These are phyloP conservation scores for Wickerhamomyces bovis DNA, from an alignment of 805 yeast species.

Conservation along the genomic window DNA sequence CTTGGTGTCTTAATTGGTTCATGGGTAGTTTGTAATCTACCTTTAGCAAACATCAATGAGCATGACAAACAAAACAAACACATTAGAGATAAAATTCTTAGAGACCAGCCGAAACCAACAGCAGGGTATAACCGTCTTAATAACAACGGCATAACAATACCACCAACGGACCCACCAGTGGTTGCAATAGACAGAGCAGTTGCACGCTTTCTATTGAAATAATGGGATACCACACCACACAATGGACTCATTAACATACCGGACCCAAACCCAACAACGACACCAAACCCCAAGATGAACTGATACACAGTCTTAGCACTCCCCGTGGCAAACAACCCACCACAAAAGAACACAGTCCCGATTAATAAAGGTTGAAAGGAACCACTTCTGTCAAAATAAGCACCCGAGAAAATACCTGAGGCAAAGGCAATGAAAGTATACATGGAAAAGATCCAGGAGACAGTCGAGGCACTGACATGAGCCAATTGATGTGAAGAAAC, in stretches of 20 bases:
- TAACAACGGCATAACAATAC: conserved; percentile 48
- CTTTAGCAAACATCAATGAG: conserved; percentile 35
- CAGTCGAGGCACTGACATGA: conserved; percentile 39
- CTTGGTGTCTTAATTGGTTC: neutral
- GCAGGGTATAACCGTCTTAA: conserved; percentile 41
- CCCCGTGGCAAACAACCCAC: conserved; percentile 56
- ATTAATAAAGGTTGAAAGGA: conserved; percentile 36
- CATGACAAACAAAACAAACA: conserved; percentile 33
- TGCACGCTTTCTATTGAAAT: conserved; percentile 58
- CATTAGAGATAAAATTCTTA: conserved; percentile 45
- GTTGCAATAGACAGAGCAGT: conserved; percentile 46
- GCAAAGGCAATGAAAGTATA: conserved; percentile 46
- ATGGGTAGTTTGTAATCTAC: conserved; percentile 28
- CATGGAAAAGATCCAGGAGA: conserved; percentile 66
- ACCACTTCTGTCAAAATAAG: conserved; percentile 60
- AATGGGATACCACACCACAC: conserved; percentile 57
- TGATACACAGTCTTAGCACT: conserved; percentile 49
- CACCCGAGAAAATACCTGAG: conserved; percentile 51
- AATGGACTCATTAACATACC: conserved; percentile 58
- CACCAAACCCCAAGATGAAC: conserved; percentile 53
- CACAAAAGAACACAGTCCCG: conserved; percentile 41
- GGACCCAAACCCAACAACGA: conserved; percentile 52
- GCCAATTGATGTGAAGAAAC: conserved; percentile 49
- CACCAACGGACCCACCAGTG: conserved; percentile 53
- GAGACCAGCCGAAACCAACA: conserved; percentile 57